phyloP scores from a whole-genome alignment of 139 green algal genomes.

The Ettlia oleoabundans region DNA sequence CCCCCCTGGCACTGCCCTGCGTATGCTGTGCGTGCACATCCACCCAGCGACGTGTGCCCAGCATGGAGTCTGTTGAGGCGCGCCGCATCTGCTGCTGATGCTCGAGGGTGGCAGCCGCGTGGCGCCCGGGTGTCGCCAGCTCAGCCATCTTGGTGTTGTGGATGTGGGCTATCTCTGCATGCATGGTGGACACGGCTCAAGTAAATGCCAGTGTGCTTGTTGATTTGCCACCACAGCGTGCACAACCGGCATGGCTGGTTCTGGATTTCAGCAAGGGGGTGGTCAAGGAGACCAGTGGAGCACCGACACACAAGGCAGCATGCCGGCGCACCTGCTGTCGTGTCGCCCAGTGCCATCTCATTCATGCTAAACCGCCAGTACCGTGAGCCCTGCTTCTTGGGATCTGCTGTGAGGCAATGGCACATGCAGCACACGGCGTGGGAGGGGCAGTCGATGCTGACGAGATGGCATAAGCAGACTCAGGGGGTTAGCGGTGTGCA shows the following conservation, averaged over 20 bases:
- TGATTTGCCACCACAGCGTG: no score
- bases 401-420: not conserved
- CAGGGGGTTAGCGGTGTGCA: no score
- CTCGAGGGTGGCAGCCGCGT: not conserved
- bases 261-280: no score
- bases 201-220: no score
- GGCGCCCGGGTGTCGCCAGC: constrained; percentile 47
- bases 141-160: constrained; percentile 87
- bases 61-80: constrained; percentile 14
- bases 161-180: constrained; percentile 57
- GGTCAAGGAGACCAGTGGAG: no score
- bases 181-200: no score
- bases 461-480: no score
- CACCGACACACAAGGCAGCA: not conserved
- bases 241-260: not conserved
- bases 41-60: constrained; percentile 17
- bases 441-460: not conserved
- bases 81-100: constrained; percentile 12
- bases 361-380: constrained; percentile 94
- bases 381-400: constrained; percentile 26
- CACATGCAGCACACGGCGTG: no score
- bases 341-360: constrained; percentile 80
- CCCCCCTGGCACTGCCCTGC: constrained; percentile 4
- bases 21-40: no score
- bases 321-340: constrained; percentile 58